phyloP scores from a whole-genome alignment of 2,329 filamentous ascomycete species.

The Ophiocordyceps australis region DNA sequence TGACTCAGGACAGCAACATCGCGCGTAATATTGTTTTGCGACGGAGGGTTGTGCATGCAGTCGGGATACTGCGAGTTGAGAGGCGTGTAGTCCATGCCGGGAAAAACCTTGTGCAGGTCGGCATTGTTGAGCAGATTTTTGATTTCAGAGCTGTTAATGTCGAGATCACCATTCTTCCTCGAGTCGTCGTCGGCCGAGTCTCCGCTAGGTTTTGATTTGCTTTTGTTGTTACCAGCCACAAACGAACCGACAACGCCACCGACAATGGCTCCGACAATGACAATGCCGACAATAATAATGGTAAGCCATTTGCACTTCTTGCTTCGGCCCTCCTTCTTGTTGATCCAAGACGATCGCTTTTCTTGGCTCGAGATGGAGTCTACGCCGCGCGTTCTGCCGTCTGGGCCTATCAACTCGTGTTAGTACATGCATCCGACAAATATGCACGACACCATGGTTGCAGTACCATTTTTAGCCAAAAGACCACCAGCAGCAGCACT shows the following conservation, averaged over 20 bases:
- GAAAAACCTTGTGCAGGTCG: constrained; percentile 80
- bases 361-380: constrained; percentile 4
- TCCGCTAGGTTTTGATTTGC: constrained; percentile 8
- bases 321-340: constrained; percentile 28
- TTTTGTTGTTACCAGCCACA: constrained; percentile 30
- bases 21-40: constrained; percentile 85
- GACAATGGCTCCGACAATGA: constrained; percentile 54
- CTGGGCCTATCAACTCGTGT: not conserved
- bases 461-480: constrained; percentile 10
- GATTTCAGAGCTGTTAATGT: constrained; percentile 61
- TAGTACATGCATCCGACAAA: constrained; percentile 1
- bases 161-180: constrained; percentile 48
- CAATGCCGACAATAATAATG: constrained; percentile 39
- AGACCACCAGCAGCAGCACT: constrained; percentile 18
- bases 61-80: constrained; percentile 80
- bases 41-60: constrained; percentile 59
- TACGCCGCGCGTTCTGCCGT: not conserved
- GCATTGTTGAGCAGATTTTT: constrained; percentile 63
- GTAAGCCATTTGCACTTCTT: constrained; percentile 57
- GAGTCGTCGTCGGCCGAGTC: constrained; percentile 39
- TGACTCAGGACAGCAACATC: constrained; percentile 83
- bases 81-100: constrained; percentile 89
- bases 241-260: constrained; percentile 60
- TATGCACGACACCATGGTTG: no score
- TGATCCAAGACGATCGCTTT: constrained; percentile 4